Evolutionary conservation across 1,284 basidiomycete species (phyloP), one percentile per base, ranked within the genome.

Genomic region (Heterobasidion annosum): DNA sequence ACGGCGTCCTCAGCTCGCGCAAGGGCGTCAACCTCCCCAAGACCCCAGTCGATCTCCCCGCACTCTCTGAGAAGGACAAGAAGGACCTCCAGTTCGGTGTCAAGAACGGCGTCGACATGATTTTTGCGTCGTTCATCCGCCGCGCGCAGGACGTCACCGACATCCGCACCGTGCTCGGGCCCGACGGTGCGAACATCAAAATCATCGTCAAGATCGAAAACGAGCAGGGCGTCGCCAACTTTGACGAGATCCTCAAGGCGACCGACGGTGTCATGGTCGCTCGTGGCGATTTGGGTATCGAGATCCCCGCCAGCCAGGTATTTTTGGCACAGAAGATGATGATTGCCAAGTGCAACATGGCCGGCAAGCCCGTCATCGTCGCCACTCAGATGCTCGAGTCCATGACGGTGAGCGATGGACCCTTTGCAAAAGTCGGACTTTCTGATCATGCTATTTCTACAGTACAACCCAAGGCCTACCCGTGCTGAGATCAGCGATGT

Each of bases 301-400:
- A 98, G 75, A 98, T 98, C 63, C 97, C 97, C 32, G 94, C 95
- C 48, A 91, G 88, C 65, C 95, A 98, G 68, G 95, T 98, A 50
- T 98, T 98, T 79, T 79, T 97, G 67, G 95, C 95, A 19, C 95
- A 98, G 71, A 98, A 98, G 78, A 98, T 98, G 95, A 98, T 98
- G 93, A 98, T 98, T 64, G 84, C 94, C 60, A 98, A 98, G 77
- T 97, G 93, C 77, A 97, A 96, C 78, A 88, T 94, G 64, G 86
- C 83, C 54, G 94, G 94, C 65, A 98, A 99, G 79, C 95, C 97
- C 52, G 91, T 93, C 66, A 99, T 99, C 67, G 97, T 97, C 64
- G 97, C 97, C 18, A 99, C 97, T 16, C 97, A 99, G 74, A 99
- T 99, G 97, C 87, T 99, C 64, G 97, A 99, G 87, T 95, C 93